Evolutionary conservation across 2,329 filamentous ascomycete species (phyloP).

Genomic region (Colletotrichum gloeosporioides): DNA sequence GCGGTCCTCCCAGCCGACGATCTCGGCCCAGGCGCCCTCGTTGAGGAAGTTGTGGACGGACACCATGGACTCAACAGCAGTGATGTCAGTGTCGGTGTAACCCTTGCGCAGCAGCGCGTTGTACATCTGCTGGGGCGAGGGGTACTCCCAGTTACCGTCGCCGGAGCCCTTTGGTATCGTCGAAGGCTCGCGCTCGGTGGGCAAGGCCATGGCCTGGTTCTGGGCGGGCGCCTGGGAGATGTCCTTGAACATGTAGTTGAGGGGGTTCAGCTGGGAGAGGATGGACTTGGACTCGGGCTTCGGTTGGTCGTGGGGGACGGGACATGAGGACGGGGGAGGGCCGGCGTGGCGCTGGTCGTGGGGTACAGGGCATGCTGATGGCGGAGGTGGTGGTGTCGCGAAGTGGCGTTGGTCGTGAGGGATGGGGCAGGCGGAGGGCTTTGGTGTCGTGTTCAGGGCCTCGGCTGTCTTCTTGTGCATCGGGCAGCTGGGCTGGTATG

Average conservation of each 20-base stretch:
- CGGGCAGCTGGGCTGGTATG: constrained; percentile 55
- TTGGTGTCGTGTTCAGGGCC: constrained; percentile 43
- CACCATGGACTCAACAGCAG: constrained; percentile 96
- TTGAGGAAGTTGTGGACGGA: constrained; percentile 98
- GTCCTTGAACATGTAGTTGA: constrained; percentile 95
- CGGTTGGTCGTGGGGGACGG: constrained; percentile 47
- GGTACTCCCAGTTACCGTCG: constrained; percentile 92
- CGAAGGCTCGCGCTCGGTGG: constrained; percentile 81
- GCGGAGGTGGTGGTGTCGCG: constrained; percentile 23
- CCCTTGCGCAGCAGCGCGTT: constrained; percentile 96
- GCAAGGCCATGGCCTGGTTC: constrained; percentile 75
- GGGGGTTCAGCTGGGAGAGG: constrained; percentile 64
- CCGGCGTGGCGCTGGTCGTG: constrained; percentile 25
- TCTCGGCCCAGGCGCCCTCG: constrained; percentile 96
- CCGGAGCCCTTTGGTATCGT: constrained; percentile 89
- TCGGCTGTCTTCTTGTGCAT: constrained; percentile 63
- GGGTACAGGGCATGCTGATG: constrained; percentile 36
- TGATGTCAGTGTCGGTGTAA: constrained; percentile 91
- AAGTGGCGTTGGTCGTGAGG: constrained; percentile 26
- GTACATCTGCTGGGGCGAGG: constrained; percentile 99
- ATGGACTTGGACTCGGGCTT: constrained; percentile 46
- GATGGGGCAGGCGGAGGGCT: constrained; percentile 36
- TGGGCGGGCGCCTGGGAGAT: constrained; percentile 81
- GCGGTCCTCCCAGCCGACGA: constrained; percentile 89
- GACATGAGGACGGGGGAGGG: constrained; percentile 44